Base-by-base conservation (phyloP, 129 eudicot species). In the Artemisia argyi region DNA sequence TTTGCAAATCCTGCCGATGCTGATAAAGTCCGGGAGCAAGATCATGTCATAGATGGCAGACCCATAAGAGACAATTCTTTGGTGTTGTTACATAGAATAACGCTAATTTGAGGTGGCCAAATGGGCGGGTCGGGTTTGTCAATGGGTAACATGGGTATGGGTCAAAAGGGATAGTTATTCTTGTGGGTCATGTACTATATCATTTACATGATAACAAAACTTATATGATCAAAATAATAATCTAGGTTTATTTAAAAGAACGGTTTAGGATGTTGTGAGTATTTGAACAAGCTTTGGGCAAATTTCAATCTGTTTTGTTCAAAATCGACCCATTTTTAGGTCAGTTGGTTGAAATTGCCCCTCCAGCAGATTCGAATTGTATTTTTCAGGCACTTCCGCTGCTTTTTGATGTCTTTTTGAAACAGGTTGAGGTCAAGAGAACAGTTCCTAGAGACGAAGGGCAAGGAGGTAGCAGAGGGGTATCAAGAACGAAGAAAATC, bases 41-140 rank as follows among this genome's bases (percentile, higher is more conserved):
- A 91, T 10, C 97, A 91, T 78, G 79, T 88, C 81, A 91, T 91
- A 66, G 97, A 91, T 74, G 95, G 97, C 42, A 88, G 97, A 88
- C 74, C 86, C 50, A 95, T 91, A 83, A 50, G 85, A 44, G 4
- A 51, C 72, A 50, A 56, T 17, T 63, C 14, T 69, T 14, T 66
- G 51, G 32, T 66, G 5, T 15, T 46, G n/a, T 24, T n/a, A 73
- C 51, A 57, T 62, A 20, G 65, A 63, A 24, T 51, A 22, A 42
- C 54, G 22, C 17, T 24, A 68, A 68, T 14, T 28, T 18, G 26
- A 72, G 22, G 50, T 47, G 22, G 6, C 11, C 16, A 11, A 60
- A 24, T 11, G 11, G 24, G 12, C 2, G 24, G 5, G 26, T 15
- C 11, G 6, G 7, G 30, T 60, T 18, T 16, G 65, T 6, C 1